Evolutionary conservation across 139 green algal genomes (phyloP).

Genomic region (Diplosphaera chodatii): DNA sequence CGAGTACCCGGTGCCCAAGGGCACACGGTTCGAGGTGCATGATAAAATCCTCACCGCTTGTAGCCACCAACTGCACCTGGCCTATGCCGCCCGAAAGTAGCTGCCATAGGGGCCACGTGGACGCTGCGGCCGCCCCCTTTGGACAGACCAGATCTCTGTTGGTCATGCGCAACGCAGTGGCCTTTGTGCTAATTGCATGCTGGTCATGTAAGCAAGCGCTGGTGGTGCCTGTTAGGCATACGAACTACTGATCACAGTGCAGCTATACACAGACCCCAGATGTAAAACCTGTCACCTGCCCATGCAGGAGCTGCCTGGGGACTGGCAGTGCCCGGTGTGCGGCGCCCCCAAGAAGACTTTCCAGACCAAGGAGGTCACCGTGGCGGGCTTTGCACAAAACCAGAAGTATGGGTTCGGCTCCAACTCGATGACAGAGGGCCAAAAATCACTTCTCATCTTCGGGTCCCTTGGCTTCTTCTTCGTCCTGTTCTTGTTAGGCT

Average conservation of each 20-base stretch:
- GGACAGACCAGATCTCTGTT: no score
- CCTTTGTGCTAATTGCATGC: no score
- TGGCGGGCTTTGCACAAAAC: constrained; percentile 94
- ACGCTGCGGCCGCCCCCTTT: no score
- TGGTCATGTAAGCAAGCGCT: no score
- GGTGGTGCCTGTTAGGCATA: no score
- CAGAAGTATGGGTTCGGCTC: constrained; percentile 87
- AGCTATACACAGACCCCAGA: neutral
- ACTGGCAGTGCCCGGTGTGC: constrained; percentile 92
- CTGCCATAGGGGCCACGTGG: no score
- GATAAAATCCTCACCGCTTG: no score
- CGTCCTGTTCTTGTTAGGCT: constrained; percentile 81
- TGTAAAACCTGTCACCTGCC: neutral
- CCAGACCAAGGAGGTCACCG: constrained; percentile 50
- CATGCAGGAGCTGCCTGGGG: constrained; percentile 71
- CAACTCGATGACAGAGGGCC: constrained; percentile 81
- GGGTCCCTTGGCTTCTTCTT: constrained; percentile 78
- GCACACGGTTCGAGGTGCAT: constrained; percentile 63
- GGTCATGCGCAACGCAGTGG: no score
- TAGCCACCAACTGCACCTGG: no score
- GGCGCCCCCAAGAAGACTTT: constrained; percentile 72
- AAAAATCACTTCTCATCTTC: constrained; percentile 91
- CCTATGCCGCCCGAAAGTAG: no score
- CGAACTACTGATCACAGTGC: neutral
- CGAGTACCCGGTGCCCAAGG: constrained; percentile 79